A percentile compares a stretch with the other conserved stretches of the same genome.
These are phyloP conservation scores for Platanthera guangdongensis DNA, from an alignment of 106 monocot species.

Conservation along the genomic window DNA sequence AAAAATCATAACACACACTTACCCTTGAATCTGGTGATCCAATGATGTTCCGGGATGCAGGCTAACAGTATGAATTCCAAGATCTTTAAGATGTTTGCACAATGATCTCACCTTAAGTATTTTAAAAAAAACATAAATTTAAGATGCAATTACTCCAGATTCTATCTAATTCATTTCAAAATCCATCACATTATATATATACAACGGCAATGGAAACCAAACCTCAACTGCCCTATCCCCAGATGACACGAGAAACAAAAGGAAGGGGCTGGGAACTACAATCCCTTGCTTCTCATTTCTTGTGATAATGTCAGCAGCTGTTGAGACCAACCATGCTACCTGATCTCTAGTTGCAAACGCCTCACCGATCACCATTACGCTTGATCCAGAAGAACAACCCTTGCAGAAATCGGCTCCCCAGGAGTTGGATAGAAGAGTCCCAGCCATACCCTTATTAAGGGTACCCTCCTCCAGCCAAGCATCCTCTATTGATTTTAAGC, in stretches of 20 bases:
- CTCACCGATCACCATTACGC: slow-evolving; percentile 39
- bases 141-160: not conserved
- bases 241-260: slow-evolving; percentile 63
- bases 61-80: slow-evolving; percentile 88
- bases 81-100: slow-evolving; percentile 72
- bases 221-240: slow-evolving; percentile 71
- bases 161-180: not conserved
- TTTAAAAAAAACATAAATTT: not conserved
- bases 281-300: slow-evolving; percentile 70
- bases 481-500: slow-evolving; percentile 62
- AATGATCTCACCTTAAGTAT: slow-evolving; percentile 48
- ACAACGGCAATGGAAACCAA: not conserved
- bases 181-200: not conserved
- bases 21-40: slow-evolving; percentile 77
- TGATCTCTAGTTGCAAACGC: slow-evolving; percentile 53
- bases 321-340: slow-evolving; percentile 71
- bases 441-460: not conserved
- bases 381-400: slow-evolving; percentile 30
- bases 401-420: slow-evolving; percentile 74
- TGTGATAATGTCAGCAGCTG: slow-evolving; percentile 49
- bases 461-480: slow-evolving; percentile 25
- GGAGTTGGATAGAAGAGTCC: slow-evolving; percentile 26
- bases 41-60: slow-evolving; percentile 69
- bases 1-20: slow-evolving; percentile 5
- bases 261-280: slow-evolving; percentile 42